phyloP scores from a whole-genome alignment of 148 eudicot genomes.

The Drosera capensis region DNA sequence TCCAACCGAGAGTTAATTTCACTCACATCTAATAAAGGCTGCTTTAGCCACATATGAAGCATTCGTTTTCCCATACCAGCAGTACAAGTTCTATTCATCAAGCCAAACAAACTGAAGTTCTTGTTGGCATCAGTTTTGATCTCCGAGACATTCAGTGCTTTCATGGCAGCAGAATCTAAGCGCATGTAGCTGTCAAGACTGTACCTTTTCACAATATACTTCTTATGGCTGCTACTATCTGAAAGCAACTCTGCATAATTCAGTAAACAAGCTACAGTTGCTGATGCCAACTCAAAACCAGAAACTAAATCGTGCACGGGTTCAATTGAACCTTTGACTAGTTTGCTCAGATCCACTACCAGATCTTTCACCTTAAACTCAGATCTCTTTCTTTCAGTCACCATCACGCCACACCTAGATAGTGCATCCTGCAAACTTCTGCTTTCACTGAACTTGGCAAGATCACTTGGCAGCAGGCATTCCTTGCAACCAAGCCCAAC shows the following conservation, averaged over 20 bases:
- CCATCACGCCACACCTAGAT: conserved; percentile 88
- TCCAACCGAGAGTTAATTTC: conserved; percentile 76
- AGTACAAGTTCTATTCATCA: conserved; percentile 95
- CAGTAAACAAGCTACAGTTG: conserved; percentile 62
- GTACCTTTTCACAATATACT: conserved; percentile 40
- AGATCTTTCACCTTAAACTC: conserved; percentile 78
- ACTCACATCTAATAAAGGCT: conserved; percentile 72
- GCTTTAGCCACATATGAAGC: conserved; percentile 95
- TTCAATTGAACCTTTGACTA: conserved; percentile 81
- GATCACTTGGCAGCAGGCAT: conserved; percentile 71
- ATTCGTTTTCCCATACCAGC: conserved; percentile 98
- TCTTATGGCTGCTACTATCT: conserved; percentile 77
- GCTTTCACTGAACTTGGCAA: conserved; percentile 43
- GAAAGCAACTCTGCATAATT: conserved; percentile 75
- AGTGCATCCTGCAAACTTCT: conserved; percentile 69
- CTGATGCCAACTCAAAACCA: conserved; percentile 71
- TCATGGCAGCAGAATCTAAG: conserved; percentile 94
- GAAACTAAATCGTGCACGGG: conserved; percentile 78
- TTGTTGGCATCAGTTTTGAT: conserved; percentile 96
- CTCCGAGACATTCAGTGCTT: conserved; percentile 95
- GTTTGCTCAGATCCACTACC: conserved; percentile 82
- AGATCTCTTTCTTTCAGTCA: conserved; percentile 73
- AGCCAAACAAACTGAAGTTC: conserved; percentile 90
- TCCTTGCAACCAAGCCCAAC: conserved; percentile 93
- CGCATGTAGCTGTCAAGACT: conserved; percentile 75